These are phyloP conservation scores for Paspalum notatum DNA, from an alignment of 176 grass and related monocot genomes.

Conservation along the genomic window DNA sequence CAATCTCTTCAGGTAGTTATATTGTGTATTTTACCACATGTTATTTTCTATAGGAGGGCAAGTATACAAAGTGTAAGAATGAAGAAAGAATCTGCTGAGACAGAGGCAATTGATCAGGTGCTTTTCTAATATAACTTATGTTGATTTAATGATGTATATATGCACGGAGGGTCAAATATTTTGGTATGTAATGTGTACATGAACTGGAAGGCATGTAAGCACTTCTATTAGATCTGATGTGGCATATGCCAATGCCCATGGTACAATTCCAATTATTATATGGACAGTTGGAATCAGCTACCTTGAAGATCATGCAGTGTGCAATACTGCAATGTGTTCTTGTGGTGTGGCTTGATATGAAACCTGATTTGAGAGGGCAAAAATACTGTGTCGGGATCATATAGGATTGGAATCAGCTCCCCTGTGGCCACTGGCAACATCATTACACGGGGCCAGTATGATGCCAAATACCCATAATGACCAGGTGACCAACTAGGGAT, in stretches of 20 bases:
- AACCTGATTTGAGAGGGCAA: background rate
- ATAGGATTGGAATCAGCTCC: background rate
- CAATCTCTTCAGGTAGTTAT: background rate
- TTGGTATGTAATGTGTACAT: conserved; percentile 24
- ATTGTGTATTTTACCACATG: conserved; percentile 5
- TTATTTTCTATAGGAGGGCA: conserved; percentile 54
- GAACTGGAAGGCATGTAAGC: conserved; percentile 23
- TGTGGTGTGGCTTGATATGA: background rate
- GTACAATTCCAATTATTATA: background rate
- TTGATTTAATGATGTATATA: conserved; percentile 15
- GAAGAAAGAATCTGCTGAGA: conserved; percentile 77
- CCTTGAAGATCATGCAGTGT: background rate
- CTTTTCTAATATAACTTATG: conserved; percentile 31
- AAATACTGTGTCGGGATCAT: background rate
- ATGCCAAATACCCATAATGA: background rate
- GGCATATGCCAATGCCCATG: background rate
- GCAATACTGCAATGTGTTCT: background rate
- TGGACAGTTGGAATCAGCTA: background rate
- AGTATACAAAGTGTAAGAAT: conserved; percentile 58
- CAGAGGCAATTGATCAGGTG: conserved; percentile 57
- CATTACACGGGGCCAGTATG: background rate
- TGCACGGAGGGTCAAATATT: background rate
- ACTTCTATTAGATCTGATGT: background rate
- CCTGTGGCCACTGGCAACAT: background rate
- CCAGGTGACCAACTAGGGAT: background rate